Base-by-base conservation (phyloP, 345 rosid species). In the Cardamine occulta region DNA sequence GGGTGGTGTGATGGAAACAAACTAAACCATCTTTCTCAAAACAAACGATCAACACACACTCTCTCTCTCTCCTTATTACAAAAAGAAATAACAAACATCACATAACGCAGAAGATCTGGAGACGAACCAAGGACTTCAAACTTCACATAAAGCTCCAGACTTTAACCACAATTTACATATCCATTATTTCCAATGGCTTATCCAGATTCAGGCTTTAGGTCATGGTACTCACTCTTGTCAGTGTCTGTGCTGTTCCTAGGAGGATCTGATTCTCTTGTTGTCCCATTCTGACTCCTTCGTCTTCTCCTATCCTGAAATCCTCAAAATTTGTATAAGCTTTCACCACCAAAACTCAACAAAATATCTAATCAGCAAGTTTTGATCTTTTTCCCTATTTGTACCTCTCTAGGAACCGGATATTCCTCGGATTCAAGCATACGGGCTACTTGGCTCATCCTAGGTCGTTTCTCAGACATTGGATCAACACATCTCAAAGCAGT, bases 381-480 rank as follows among this genome's bases (percentile, higher is more conserved):
- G 6, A 35, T 55, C 0, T 21, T 42, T 72, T 84, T 70, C 52
- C 17, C 2, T 47, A 39, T 17, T 39, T 15, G 15, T 66, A 93
- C 98, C 97, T 96, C 99, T 87, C 98, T 87, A 66, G 91, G 96
- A 73, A 93, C 77, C 14, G 99, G 99, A 78, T 91, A 93, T 42
- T 93, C 99, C 78, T 96, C 97, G 0, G 99, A 93, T 80, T 91
- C 99, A 10, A 93, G 97, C 98, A 96, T 96, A n/a, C 98, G 87
- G 19, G 87, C 98, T n/a, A 93, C 99, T 89, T 95, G 99, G 75
- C 98, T 76, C 99, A 95, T 95, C 85, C 88, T 91, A 4, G 98
- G 98, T 71, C 99, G 83, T 78, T 91, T 95, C 65, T 89, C 93
- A 3, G 93, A 87, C 81, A 92, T 90, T 5, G 94, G 98, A 84